Conservation (phyloP, 768 basidiomycete genomes). For the Russula sp. region DNA sequence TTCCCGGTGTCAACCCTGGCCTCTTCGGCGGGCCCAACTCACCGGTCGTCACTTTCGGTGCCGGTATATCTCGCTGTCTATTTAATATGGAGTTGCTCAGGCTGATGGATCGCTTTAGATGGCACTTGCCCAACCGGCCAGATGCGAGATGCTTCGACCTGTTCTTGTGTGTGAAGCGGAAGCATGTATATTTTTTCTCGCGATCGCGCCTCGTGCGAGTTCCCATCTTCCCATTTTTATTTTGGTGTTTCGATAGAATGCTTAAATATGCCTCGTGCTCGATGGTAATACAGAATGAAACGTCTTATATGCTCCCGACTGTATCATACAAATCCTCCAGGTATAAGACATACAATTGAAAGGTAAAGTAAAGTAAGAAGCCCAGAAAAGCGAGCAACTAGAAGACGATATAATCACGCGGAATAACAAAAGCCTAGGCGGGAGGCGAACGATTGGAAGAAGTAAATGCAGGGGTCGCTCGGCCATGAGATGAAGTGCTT, state of each 20-base stretch:
- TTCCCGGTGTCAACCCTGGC: conserved; percentile 50
- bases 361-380: not conserved
- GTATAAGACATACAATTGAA: conserved; percentile 24
- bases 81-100: not conserved
- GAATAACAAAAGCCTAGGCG: not conserved
- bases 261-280: conserved; percentile 2
- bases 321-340: conserved; percentile 25
- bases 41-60: conserved; percentile 48
- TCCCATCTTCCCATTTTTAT: not conserved
- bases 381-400: not conserved
- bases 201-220: not conserved
- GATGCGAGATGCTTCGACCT: conserved; percentile 42
- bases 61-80: conserved; percentile 36
- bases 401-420: not conserved
- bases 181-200: not conserved
- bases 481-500: conserved; percentile 44
- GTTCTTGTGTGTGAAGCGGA: conserved; percentile 39
- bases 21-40: conserved; percentile 50
- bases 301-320: conserved; percentile 2
- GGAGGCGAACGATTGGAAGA: conserved; percentile 22
- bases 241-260: conserved; percentile 6
- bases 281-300: conserved; percentile 17
- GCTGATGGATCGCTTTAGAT: conserved; percentile 33
- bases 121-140: conserved; percentile 48
- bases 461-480: conserved; percentile 17